These are phyloP conservation scores for Exophiala spinifera DNA, from an alignment of 2,329 filamentous ascomycete genomes.

Conservation along the genomic window DNA sequence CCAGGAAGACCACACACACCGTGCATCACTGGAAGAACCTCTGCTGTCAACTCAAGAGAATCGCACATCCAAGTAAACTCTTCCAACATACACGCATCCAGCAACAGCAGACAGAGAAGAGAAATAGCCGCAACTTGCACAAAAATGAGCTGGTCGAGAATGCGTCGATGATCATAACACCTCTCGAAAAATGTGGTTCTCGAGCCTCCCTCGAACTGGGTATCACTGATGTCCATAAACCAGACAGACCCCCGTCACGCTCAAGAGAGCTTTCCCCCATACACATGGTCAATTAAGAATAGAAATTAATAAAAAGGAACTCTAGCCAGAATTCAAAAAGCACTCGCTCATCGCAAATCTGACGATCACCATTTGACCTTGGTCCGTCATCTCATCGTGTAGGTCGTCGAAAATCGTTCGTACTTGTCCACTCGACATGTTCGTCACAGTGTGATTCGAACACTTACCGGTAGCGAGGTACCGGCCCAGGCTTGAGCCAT, in stretches of 20 bases:
- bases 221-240: neutral
- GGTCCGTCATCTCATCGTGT: slow-evolving; percentile 12
- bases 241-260: neutral
- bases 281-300: neutral
- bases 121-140: neutral
- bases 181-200: too few relatives aligned
- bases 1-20: too few relatives aligned
- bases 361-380: neutral
- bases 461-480: neutral
- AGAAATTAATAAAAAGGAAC: neutral
- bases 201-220: neutral
- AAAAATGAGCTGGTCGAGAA: neutral
- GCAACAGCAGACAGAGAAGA: neutral
- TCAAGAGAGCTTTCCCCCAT: neutral
- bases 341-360: neutral
- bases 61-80: neutral
- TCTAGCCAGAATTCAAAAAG: neutral
- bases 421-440: neutral
- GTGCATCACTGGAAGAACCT: neutral
- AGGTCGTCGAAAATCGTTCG: slow-evolving; percentile 12
- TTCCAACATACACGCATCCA: neutral
- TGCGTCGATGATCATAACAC: neutral
- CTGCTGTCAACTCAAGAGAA: neutral
- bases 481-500: neutral
- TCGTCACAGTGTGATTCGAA: neutral